A percentile compares a stretch with the other conserved stretches of the same genome.
These are phyloP conservation scores for Claviceps lovelessii DNA, from an alignment of 2,329 filamentous ascomycete genomes.

Conservation along the genomic window DNA sequence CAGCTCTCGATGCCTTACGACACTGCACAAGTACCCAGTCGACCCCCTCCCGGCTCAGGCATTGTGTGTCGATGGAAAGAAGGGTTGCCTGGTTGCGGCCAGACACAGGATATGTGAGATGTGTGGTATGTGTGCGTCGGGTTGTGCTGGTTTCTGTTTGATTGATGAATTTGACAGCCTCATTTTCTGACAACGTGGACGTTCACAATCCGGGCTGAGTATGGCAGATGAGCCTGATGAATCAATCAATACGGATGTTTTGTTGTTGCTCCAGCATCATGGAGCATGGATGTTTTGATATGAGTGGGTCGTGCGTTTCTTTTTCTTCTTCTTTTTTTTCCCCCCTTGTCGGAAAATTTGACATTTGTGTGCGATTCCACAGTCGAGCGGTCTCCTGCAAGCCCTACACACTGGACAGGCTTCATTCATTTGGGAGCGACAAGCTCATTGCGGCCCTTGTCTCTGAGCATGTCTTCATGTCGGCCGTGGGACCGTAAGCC, in stretches of 20 bases:
- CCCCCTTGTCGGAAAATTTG: background rate
- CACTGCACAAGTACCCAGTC: conserved; percentile 5
- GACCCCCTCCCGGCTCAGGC: conserved; percentile 1
- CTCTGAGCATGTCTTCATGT: background rate
- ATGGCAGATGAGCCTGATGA: background rate
- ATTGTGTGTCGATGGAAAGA: background rate
- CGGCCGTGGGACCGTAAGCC: background rate
- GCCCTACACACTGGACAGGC: background rate
- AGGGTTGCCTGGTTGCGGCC: background rate
- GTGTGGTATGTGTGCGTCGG: too few species aligned
- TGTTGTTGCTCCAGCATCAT: background rate
- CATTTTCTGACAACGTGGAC: background rate
- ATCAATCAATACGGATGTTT: background rate
- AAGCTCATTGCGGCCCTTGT: background rate
- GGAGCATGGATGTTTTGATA: too few species aligned
- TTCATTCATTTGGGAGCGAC: background rate
- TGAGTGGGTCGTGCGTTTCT: background rate
- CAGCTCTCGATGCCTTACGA: conserved; percentile 5
- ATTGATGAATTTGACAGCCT: background rate
- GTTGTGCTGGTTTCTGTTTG: too few species aligned
- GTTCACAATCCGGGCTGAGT: too few species aligned
- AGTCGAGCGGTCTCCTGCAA: background rate
- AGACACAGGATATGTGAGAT: background rate
- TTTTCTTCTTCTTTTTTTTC: background rate
- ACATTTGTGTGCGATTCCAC: background rate